These are phyloP conservation scores for Haplographium delicatum DNA, from an alignment of 495 filamentous ascomycete genomes.

Conservation along the genomic window DNA sequence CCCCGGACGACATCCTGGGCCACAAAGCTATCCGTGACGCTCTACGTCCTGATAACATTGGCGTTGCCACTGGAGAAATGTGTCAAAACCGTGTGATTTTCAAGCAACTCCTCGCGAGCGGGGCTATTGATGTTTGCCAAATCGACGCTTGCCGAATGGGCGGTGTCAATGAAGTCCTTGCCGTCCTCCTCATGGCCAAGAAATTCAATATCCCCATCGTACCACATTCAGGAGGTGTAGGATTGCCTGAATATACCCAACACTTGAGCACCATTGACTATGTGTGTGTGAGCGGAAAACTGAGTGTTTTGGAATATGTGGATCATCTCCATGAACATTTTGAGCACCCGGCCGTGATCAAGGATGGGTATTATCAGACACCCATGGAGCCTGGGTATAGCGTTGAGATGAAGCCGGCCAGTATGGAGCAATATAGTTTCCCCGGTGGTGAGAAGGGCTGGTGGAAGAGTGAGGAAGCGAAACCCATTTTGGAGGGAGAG, in stretches of 20 bases:
- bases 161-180: slow-evolving; percentile 87
- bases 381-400: slow-evolving; percentile 79
- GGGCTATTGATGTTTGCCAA: slow-evolving; percentile 84
- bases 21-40: slow-evolving; percentile 81
- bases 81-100: slow-evolving; percentile 93
- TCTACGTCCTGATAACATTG: slow-evolving; percentile 66
- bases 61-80: slow-evolving; percentile 94
- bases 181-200: slow-evolving; percentile 84
- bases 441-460: slow-evolving; percentile 75
- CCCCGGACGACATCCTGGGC: slow-evolving; percentile 85
- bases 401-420: slow-evolving; percentile 87
- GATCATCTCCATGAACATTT: slow-evolving; percentile 95
- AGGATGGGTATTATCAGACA: slow-evolving; percentile 83
- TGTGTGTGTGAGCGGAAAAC: slow-evolving; percentile 77
- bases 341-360: slow-evolving; percentile 69
- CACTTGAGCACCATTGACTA: slow-evolving; percentile 94
- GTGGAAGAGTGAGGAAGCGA: slow-evolving; percentile 72
- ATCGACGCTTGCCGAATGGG: slow-evolving; percentile 89
- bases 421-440: slow-evolving; percentile 73
- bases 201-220: slow-evolving; percentile 83
- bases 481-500: slow-evolving; percentile 55
- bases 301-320: slow-evolving; percentile 82
- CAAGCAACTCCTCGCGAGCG: slow-evolving; percentile 78
- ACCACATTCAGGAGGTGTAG: slow-evolving; percentile 85
- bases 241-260: slow-evolving; percentile 90